Base-by-base conservation (phyloP, 73 alveolate genomes). In the Paramecium sexaurelia region DNA sequence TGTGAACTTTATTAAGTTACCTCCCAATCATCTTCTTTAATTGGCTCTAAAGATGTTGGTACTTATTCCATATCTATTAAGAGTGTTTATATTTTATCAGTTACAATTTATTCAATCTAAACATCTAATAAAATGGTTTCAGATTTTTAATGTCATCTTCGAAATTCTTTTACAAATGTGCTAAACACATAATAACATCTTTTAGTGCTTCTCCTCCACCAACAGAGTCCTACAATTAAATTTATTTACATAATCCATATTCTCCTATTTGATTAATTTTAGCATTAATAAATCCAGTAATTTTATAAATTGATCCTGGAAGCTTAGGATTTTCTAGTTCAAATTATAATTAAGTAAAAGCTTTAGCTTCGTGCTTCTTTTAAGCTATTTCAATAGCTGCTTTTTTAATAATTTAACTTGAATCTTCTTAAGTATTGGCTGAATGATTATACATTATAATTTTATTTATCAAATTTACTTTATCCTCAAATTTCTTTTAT, bases 401-500 rank as follows among this genome's bases (percentile, higher is more conserved):
- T 37, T 35, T 32, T 9, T 26, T 35, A 3, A 73, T 1, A 15
- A 35, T 37, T 35, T 35, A 73, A 73, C 87, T 73, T n/a, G 35
- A 37, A 15, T 35, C 57, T 5, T 73, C 87, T 35, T 11, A 73
- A 2, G 87, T 29, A 35, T 32, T 35, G 13, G 87, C 87, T 35
- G 87, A 13, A 11, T 73, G 55, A 73, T 73, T 73, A 19, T 73
- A 61, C 55, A 37, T 73, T 5, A 73, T 37, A n/a, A 73, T 37
- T 37, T 73, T 73, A 36, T 73, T 73, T n/a, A 73, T 32, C 2
- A 66, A 27, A 73, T 73, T 73, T 3, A 73, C 57, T 10, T 35
- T 73, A 36, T 73, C 87, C 19, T 73, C 87, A 17, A 73, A 73
- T 73, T 73, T 73, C 45, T 73, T 73, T 6, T 73, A 20, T 17